Conservation (phyloP, 108 stramenopile species). For the Cyclotella choctawhatcheeana region DNA sequence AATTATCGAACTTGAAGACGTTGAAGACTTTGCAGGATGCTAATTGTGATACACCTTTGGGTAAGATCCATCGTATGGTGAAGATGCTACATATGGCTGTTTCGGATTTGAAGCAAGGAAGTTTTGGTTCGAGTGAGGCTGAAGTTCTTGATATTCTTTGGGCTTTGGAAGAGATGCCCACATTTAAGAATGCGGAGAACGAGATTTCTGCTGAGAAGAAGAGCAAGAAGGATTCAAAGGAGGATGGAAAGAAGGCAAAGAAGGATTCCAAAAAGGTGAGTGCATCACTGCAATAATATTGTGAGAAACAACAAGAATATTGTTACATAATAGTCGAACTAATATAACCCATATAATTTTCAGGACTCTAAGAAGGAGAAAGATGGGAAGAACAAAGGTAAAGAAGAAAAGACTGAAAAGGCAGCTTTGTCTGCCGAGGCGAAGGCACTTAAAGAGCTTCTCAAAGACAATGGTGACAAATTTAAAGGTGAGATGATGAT, state of each 20-base stretch:
- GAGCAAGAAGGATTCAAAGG: constrained; percentile 85
- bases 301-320: no score
- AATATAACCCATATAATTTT: no score
- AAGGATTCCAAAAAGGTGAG: constrained; percentile 65
- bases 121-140: constrained; percentile 79
- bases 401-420: constrained; percentile 72
- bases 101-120: constrained; percentile 73
- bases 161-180: constrained; percentile 92
- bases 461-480: constrained; percentile 88
- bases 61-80: constrained; percentile 96
- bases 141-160: constrained; percentile 94
- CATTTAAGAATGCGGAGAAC: constrained; percentile 80
- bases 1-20: constrained; percentile 89
- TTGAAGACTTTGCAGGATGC: constrained; percentile 90
- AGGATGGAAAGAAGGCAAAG: constrained; percentile 81
- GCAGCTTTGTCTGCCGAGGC: constrained; percentile 75
- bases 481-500: constrained; percentile 53
- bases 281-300: background rate
- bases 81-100: constrained; percentile 93
- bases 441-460: constrained; percentile 71
- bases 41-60: constrained; percentile 85
- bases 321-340: no score
- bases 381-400: constrained; percentile 73
- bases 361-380: constrained; percentile 74
- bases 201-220: constrained; percentile 81